Evolutionary conservation across 2,329 filamentous ascomycete genomes (phyloP).

Genomic region (Colletotrichum karsti): DNA sequence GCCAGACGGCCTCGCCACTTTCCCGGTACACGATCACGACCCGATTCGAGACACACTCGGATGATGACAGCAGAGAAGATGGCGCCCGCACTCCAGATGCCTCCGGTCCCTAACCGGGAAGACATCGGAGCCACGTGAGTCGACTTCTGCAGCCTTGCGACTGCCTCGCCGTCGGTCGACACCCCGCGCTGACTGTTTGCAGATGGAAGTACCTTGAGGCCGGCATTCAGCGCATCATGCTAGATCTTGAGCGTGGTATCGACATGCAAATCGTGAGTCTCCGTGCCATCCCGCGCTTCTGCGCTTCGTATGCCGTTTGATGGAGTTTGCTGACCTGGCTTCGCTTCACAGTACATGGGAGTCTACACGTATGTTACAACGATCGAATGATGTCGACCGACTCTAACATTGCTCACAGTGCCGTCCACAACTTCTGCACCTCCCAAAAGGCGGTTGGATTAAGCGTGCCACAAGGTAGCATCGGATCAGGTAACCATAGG

Average conservation of each 20-base stretch:
- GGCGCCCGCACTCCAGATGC: slow-evolving; percentile 55
- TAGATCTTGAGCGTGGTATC: slow-evolving; percentile 88
- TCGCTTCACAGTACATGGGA: slow-evolving; percentile 79
- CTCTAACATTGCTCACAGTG: slow-evolving; percentile 60
- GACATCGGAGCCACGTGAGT: slow-evolving; percentile 63
- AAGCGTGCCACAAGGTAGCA: slow-evolving; percentile 41
- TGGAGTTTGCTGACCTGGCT: slow-evolving; percentile 12
- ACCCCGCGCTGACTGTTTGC: slow-evolving; percentile 29
- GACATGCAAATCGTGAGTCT: slow-evolving; percentile 85
- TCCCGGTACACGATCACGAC: slow-evolving; percentile 17
- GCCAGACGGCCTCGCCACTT: slow-evolving; percentile 19
- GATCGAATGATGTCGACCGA: background rate
- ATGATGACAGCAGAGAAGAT: slow-evolving; percentile 44
- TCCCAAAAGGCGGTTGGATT: slow-evolving; percentile 91
- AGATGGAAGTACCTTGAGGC: slow-evolving; percentile 92
- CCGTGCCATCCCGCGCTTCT: background rate
- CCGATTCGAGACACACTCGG: slow-evolving; percentile 18
- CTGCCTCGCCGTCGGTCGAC: background rate
- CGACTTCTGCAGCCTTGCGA: background rate
- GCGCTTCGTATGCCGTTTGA: slow-evolving; percentile 2
- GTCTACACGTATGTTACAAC: slow-evolving; percentile 77
- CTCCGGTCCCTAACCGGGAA: slow-evolving; percentile 67
- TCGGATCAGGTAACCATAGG: slow-evolving; percentile 67
- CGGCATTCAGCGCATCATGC: slow-evolving; percentile 94
- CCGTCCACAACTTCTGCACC: slow-evolving; percentile 99